These are phyloP conservation scores for Claviceps pusilla DNA, from an alignment of 2,329 filamentous ascomycete species.

Conservation along the genomic window DNA sequence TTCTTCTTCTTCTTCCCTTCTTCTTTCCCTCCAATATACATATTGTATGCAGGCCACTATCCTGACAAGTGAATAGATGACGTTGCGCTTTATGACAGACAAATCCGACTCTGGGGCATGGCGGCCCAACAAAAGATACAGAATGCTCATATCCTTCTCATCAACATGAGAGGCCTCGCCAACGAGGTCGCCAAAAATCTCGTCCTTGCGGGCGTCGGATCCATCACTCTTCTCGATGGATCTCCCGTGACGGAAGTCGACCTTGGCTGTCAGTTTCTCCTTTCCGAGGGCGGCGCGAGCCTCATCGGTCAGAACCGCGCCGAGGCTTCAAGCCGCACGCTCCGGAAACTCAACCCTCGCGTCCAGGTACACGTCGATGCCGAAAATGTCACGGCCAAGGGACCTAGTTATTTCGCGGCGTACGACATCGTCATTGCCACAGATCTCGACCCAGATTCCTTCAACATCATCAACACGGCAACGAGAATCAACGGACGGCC, in stretches of 20 bases:
- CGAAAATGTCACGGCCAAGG: slow-evolving; percentile 50
- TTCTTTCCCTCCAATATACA: not conserved
- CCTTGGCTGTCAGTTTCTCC: slow-evolving; percentile 69
- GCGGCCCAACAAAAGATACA: slow-evolving; percentile 88
- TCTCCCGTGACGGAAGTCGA: slow-evolving; percentile 63
- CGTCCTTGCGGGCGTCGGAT: slow-evolving; percentile 81
- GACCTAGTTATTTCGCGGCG: slow-evolving; percentile 56
- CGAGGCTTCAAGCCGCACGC: slow-evolving; percentile 58
- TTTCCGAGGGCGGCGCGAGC: slow-evolving; percentile 43
- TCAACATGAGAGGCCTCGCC: slow-evolving; percentile 74
- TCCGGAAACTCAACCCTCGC: slow-evolving; percentile 78
- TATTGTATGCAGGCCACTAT: not conserved
- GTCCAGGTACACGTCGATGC: slow-evolving; percentile 62
- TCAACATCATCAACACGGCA: slow-evolving; percentile 71
- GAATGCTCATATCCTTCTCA: slow-evolving; percentile 74
- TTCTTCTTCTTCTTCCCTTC: not conserved
- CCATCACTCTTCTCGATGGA: slow-evolving; percentile 76
- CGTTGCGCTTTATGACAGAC: slow-evolving; percentile 90
- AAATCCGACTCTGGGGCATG: slow-evolving; percentile 94
- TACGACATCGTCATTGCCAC: slow-evolving; percentile 86
- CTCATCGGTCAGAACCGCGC: slow-evolving; percentile 74
- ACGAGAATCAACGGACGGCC: slow-evolving; percentile 63
- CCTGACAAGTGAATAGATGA: slow-evolving; percentile 46
- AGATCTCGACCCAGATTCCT: slow-evolving; percentile 60
- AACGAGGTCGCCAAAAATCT: slow-evolving; percentile 97